These are phyloP conservation scores for Phytophthora meadii DNA, from an alignment of 352 stramenopile genomes.

Conservation along the genomic window DNA sequence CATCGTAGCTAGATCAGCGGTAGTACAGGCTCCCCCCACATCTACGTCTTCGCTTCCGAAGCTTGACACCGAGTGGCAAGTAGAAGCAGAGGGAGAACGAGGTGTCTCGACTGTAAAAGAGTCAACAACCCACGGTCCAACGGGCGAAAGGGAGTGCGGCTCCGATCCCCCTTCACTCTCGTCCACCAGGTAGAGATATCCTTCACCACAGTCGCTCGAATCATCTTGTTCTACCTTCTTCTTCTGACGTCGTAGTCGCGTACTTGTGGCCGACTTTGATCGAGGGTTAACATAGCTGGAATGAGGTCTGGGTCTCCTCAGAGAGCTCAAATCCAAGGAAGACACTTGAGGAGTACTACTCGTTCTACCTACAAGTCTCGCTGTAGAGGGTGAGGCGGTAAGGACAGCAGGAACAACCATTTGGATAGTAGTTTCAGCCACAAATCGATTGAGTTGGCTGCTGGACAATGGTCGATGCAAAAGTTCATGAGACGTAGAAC, in stretches of 20 bases:
- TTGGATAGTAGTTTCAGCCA: conserved; percentile 26
- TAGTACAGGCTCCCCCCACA: conserved; percentile 27
- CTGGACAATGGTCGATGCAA: conserved; percentile 36
- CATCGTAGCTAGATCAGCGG: conserved; percentile 32
- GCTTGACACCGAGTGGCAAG: conserved; percentile 30
- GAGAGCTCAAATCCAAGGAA: conserved; percentile 14
- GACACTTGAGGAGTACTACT: conserved; percentile 3
- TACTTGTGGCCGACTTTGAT: conserved; percentile 5
- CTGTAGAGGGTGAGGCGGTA: conserved; percentile 6
- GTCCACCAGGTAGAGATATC: conserved; percentile 38
- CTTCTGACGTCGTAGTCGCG: conserved; percentile 1
- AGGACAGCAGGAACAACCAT: conserved; percentile 36
- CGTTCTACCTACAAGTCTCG: background rate
- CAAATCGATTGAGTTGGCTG: conserved; percentile 18
- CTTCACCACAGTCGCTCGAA: conserved; percentile 17
- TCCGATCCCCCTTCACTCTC: conserved; percentile 20
- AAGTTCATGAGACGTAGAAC: conserved; percentile 8
- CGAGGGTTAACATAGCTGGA: conserved; percentile 12
- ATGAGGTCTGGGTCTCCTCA: conserved; percentile 16
- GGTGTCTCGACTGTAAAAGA: conserved; percentile 21
- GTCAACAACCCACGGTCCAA: conserved; percentile 58
- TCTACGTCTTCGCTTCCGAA: conserved; percentile 32
- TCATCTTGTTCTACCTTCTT: conserved; percentile 1
- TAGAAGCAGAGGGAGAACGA: conserved; percentile 32
- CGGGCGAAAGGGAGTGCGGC: conserved; percentile 40